Base-by-base conservation (phyloP, 768 basidiomycete genomes). In the Gymnopilus dilepis region DNA sequence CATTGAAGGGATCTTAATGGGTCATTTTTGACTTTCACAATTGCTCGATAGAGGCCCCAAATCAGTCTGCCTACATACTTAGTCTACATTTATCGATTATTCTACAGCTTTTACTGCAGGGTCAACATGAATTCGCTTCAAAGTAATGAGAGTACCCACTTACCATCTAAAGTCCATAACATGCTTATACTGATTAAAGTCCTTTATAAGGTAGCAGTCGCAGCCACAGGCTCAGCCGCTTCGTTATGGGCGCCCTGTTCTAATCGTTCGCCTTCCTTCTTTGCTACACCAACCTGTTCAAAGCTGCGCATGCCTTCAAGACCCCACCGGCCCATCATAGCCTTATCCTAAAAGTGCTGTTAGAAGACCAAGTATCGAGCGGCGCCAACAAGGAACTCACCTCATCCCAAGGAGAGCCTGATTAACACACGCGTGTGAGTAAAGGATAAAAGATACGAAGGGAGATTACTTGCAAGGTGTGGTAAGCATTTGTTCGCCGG, bases 401-500 rank as follows among this genome's bases (percentile, higher is more conserved):
- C 80, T 96, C 93, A 70, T 97, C 95, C 97, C 96, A 98, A 42
- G 94, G 92, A 9, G 92, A 91, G 73, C 92, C 92, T 92, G 65
- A 51, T 53, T 54, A 60, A 38, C 41, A 38, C 33, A 58, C 37
- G 24, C 58, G 37, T 8, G 48, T 53, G 22, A 33, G 43, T 43
- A 30, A 61, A 50, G 22, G 58, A n/a, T 26, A 47, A 21, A 40
- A 21, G 7, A 42, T 28, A 50, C 34, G 26, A 48, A 58, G 40
- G 34, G 53, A n/a, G n/a, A n/a, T 28, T 31, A 82, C 92, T 78
- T 69, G 91, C 95, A 97, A 47, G 96, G 95, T 13, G 97, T 99
- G 12, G 97, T 99, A 66, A 99, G 75, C 97, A 99, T 99, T 67
- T 89, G 84, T 72, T 98, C 97, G 42, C 96, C 97, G n/a, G 97